phyloP scores from a whole-genome alignment of 2,329 filamentous ascomycete genomes.

The Zasmidium citrigriseum region DNA sequence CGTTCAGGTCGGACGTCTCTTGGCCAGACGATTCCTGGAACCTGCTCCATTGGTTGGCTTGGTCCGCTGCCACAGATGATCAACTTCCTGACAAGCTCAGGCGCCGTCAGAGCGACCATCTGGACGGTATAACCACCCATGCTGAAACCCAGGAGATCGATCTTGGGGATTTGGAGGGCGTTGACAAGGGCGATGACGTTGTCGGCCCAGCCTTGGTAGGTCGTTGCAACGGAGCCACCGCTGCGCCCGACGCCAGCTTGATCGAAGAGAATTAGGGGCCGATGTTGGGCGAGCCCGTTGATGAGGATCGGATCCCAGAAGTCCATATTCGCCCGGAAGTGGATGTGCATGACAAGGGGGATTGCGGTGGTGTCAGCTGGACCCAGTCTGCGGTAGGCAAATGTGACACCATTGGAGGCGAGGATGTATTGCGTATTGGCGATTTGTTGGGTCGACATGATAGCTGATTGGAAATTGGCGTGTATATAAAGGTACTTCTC shows the following conservation, averaged over 20 bases:
- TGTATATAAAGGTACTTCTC: too few species aligned
- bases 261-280: slow-evolving; percentile 51
- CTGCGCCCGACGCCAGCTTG: slow-evolving; percentile 52
- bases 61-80: slow-evolving; percentile 5
- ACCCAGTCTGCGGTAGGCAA: slow-evolving; percentile 11
- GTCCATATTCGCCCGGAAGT: slow-evolving; percentile 15
- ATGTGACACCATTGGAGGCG: slow-evolving; percentile 5
- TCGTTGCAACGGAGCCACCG: slow-evolving; percentile 45
- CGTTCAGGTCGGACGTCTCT: background rate
- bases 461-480: too few species aligned
- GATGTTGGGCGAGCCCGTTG: slow-evolving; percentile 45
- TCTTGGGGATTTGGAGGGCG: slow-evolving; percentile 36
- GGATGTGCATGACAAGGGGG: slow-evolving; percentile 14
- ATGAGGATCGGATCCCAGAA: slow-evolving; percentile 35
- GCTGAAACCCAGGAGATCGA: slow-evolving; percentile 54
- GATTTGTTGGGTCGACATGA: background rate
- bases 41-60: background rate
- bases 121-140: slow-evolving; percentile 35
- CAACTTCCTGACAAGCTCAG: slow-evolving; percentile 3
- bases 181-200: slow-evolving; percentile 30
- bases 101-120: slow-evolving; percentile 7
- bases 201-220: slow-evolving; percentile 40
- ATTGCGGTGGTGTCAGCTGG: background rate
- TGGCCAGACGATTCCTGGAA: slow-evolving; percentile 1
- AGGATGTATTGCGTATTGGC: slow-evolving; percentile 5